Evolutionary conservation across 2,329 filamentous ascomycete genomes (phyloP).

Genomic region (Cryphonectria carpinicola): DNA sequence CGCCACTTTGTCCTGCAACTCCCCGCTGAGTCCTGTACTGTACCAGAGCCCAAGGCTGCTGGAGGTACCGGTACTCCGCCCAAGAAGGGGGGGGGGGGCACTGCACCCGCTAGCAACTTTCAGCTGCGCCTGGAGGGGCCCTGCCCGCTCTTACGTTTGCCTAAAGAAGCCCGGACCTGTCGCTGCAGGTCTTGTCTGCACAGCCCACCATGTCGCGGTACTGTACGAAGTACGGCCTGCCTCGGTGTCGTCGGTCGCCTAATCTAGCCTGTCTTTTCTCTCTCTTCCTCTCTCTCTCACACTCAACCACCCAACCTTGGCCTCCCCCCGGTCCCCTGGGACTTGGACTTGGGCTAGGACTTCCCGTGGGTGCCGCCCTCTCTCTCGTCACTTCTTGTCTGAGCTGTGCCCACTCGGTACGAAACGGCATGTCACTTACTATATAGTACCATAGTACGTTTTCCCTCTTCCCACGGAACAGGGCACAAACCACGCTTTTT

Average conservation of each 20-base stretch:
- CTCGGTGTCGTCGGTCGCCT: slow-evolving; percentile 18
- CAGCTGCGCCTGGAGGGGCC: slow-evolving; percentile 38
- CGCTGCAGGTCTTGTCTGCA: slow-evolving; percentile 41
- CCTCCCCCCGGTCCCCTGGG: neutral
- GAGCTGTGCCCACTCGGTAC: slow-evolving; percentile 9
- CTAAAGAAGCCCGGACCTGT: slow-evolving; percentile 36
- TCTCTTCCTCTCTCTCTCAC: neutral
- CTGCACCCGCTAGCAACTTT: slow-evolving; percentile 39
- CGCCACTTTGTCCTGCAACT: slow-evolving; percentile 9
- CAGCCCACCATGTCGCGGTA: slow-evolving; percentile 36
- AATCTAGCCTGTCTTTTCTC: neutral
- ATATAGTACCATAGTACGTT: neutral
- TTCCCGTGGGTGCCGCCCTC: neutral
- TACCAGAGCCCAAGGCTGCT: slow-evolving; percentile 10
- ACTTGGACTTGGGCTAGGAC: neutral
- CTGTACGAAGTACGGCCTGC: slow-evolving; percentile 18
- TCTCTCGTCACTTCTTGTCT: neutral
- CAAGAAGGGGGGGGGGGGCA: slow-evolving; percentile 31
- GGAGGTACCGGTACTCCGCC: slow-evolving; percentile 25
- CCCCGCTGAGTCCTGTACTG: slow-evolving; percentile 7
- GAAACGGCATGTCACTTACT: slow-evolving; percentile 10
- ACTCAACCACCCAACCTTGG: neutral
- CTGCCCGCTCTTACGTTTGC: slow-evolving; percentile 35
- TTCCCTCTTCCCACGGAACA: neutral
- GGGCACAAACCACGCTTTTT: neutral